Base-by-base conservation (phyloP, 1,139 yeast species). In the Blastobotrys indianensis region DNA sequence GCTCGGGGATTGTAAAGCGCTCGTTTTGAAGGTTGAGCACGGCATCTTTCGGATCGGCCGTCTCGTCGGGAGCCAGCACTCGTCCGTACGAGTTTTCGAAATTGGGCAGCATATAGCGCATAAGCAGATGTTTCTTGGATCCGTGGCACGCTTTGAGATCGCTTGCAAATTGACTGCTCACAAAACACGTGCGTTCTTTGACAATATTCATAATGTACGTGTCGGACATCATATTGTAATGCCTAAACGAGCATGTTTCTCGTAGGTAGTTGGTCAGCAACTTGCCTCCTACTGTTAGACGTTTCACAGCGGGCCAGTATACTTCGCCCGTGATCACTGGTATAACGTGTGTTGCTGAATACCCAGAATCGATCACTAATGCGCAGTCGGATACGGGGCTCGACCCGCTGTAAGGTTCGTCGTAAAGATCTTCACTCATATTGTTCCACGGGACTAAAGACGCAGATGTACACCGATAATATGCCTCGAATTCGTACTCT, bases 211-310 rank as follows among this genome's bases (percentile, higher is more conserved):
- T 82, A 43, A 94, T 68, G 6, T 85, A 73, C 0, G 95, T 85
- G 63, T 94, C 98, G 51, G 90, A 97, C 62, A 86, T 81, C 58
- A 94, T 90, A 60, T 94, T 94, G 65, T 90, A 92, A 67, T 94
- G 94, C 49, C 97, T 74, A 61, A 85, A 92, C 2, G 97, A 87
- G 12, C 92, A 77, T 38, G 86, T 73, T 58, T 92, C 98, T 51
- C 88, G 73, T 43, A 94, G 66, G 45, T 84, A 77, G 8, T 96
- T 95, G 46, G 87, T 86, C 48, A 94, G 67, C 45, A 86, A 70
- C 48, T 86, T 76, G 0, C 99, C 99, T 1, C 94, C 98, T 37
- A 94, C 77, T 39, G 83, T 83, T 42, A 83, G 62, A 29, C 87
- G 82, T 53, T 79, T 76, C 2, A 86, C 82, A 0, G 92, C 96